Percentiles rank a stretch among this genome's conserved stretches.
phyloP scores from a whole-genome alignment of 306 rosid species.

The Geum urbanum region DNA sequence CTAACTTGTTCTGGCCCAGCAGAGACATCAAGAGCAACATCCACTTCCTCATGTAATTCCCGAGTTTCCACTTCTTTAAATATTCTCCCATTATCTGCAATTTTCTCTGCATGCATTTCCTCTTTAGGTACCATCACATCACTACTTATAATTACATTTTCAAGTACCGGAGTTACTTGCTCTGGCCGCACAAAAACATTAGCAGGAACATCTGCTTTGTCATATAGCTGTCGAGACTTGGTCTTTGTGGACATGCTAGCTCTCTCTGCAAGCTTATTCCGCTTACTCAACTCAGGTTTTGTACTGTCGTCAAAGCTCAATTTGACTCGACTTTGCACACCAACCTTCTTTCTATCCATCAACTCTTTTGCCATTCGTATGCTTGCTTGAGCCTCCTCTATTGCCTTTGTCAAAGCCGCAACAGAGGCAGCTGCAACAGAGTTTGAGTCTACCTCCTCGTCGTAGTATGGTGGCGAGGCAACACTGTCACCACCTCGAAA shows the following conservation, averaged over 20 bases:
- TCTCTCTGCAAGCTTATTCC: slow-evolving; percentile 24
- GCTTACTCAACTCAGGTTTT: slow-evolving; percentile 37
- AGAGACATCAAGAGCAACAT: slow-evolving; percentile 30
- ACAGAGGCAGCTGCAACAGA: slow-evolving; percentile 79
- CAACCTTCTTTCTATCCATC: slow-evolving; percentile 70
- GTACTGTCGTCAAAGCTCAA: slow-evolving; percentile 34
- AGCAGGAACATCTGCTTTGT: slow-evolving; percentile 30
- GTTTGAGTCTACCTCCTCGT: slow-evolving; percentile 63
- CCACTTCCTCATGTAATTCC: slow-evolving; percentile 36
- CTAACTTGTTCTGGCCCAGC: slow-evolving; percentile 34
- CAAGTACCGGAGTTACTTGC: slow-evolving; percentile 33
- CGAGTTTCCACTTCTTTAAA: slow-evolving; percentile 34
- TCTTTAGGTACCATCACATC: slow-evolving; percentile 30
- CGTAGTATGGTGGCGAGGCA: slow-evolving; percentile 51
- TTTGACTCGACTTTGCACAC: slow-evolving; percentile 49
- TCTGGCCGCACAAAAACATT: slow-evolving; percentile 32
- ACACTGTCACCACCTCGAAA: slow-evolving; percentile 31
- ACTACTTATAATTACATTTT: slow-evolving; percentile 18
- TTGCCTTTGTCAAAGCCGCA: slow-evolving; percentile 88
- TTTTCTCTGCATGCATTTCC: slow-evolving; percentile 30
- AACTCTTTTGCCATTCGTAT: slow-evolving; percentile 63
- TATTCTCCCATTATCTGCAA: slow-evolving; percentile 10
- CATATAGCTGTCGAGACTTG: slow-evolving; percentile 30
- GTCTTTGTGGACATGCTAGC: slow-evolving; percentile 35
- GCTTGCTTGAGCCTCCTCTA: slow-evolving; percentile 84